These are phyloP conservation scores for Rosa chinensis DNA, from an alignment of 306 rosid species.

Conservation along the genomic window DNA sequence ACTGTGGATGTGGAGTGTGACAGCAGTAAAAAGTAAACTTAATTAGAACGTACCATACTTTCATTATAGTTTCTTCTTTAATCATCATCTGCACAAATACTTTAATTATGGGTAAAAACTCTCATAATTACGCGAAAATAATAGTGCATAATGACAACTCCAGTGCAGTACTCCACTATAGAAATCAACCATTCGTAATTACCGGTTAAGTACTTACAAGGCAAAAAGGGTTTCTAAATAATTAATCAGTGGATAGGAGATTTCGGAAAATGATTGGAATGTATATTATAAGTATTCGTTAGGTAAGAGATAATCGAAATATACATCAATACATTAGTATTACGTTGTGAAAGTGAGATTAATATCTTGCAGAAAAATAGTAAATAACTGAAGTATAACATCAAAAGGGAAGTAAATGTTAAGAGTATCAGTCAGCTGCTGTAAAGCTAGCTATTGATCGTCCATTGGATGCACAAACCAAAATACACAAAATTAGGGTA, in stretches of 20 bases:
- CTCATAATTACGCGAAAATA: not conserved
- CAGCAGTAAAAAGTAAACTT: conserved; percentile 7
- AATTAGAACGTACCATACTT: conserved; percentile 1
- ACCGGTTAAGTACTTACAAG: not conserved
- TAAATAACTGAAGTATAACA: not conserved
- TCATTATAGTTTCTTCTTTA: conserved; percentile 8
- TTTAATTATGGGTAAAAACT: not conserved
- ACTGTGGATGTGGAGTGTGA: conserved; percentile 1
- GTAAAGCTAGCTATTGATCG: not conserved
- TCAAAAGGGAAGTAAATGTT: not conserved
- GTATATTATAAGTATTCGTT: not conserved
- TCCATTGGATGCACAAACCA: not conserved
- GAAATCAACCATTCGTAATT: conserved; percentile 6
- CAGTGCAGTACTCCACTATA: conserved; percentile 3
- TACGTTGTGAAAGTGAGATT: not conserved
- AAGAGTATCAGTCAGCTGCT: not conserved
- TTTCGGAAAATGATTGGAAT: not conserved
- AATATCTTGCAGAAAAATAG: not conserved
- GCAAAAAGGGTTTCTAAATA: not conserved
- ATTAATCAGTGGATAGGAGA: not conserved
- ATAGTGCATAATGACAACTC: conserved; percentile 1
- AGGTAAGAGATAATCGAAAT: not conserved
- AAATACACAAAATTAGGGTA: conserved; percentile 9
- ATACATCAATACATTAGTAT: not conserved
- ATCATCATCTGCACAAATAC: not conserved